Conservation (phyloP, 2,329 filamentous ascomycete genomes). For the Aspergillus intermedius region DNA sequence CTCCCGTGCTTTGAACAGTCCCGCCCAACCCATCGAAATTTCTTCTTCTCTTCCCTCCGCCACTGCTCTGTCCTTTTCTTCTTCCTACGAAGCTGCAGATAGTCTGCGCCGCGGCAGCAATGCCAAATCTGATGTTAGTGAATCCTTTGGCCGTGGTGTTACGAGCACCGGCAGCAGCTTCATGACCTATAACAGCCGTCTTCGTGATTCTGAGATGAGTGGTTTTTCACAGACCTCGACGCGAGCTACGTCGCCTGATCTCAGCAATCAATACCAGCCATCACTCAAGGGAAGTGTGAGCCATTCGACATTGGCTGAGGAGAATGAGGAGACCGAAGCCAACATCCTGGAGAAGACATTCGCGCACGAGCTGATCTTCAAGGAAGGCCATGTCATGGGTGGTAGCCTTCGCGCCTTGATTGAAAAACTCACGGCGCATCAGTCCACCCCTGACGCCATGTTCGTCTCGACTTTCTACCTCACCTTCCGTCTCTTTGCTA, state of each 20-base stretch:
- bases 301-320: conserved; percentile 61
- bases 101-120: conserved; percentile 32
- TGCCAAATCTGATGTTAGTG: conserved; percentile 24
- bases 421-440: conserved; percentile 88
- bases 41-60: conserved; percentile 23
- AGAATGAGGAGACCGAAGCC: conserved; percentile 70
- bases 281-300: conserved; percentile 65
- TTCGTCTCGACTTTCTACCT: conserved; percentile 95
- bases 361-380: conserved; percentile 87
- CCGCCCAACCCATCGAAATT: conserved; percentile 21
- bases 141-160: conserved; percentile 56
- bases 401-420: conserved; percentile 84
- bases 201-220: conserved; percentile 72
- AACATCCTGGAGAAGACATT: conserved; percentile 86
- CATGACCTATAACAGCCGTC: conserved; percentile 61
- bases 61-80: conserved; percentile 23
- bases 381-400: conserved; percentile 89
- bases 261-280: conserved; percentile 49
- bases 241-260: conserved; percentile 78
- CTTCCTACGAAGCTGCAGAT: conserved; percentile 22
- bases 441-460: conserved; percentile 82
- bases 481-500: conserved; percentile 89
- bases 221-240: conserved; percentile 77
- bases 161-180: conserved; percentile 73
- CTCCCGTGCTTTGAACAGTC: conserved; percentile 37